phyloP scores from a whole-genome alignment of 2,329 filamentous ascomycete genomes.

The Neofusicoccum cordaticola region DNA sequence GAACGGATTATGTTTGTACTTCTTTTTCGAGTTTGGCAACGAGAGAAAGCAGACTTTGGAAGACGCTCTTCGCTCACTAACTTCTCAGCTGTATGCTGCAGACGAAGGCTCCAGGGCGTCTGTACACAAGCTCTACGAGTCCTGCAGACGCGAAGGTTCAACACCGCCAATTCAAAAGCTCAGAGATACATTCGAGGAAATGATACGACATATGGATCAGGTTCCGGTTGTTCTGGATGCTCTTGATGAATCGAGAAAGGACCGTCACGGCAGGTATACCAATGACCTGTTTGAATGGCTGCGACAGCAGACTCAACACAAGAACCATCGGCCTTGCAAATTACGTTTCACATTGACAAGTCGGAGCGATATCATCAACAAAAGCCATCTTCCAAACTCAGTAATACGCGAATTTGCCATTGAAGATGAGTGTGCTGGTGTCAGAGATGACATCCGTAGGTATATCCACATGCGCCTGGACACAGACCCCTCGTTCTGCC shows the following conservation, averaged over 20 bases:
- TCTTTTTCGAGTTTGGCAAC: not conserved
- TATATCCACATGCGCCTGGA: not conserved
- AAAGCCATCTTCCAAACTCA: not conserved
- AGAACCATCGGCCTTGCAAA: too few species aligned
- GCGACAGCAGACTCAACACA: not conserved
- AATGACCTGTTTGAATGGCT: not conserved
- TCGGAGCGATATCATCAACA: not conserved
- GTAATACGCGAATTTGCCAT: not conserved
- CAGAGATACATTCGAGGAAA: not conserved
- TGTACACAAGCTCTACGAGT: not conserved
- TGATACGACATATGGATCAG: not conserved
- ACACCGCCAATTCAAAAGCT: not conserved
- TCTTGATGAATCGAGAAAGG: not conserved
- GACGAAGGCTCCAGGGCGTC: too few species aligned
- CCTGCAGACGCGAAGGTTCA: not conserved
- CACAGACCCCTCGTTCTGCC: too few species aligned
- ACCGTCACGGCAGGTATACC: not conserved
- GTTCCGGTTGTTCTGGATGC: not conserved
- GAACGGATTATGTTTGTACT: not conserved
- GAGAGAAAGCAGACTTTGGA: not conserved
- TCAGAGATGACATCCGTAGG: not conserved
- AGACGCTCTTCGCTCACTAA: not conserved
- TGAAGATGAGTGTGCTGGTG: not conserved
- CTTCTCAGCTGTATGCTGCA: not conserved
- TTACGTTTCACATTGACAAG: not conserved